Evolutionary conservation across 306 rosid genomes (phyloP).

Genomic region (Mimosa pudica): DNA sequence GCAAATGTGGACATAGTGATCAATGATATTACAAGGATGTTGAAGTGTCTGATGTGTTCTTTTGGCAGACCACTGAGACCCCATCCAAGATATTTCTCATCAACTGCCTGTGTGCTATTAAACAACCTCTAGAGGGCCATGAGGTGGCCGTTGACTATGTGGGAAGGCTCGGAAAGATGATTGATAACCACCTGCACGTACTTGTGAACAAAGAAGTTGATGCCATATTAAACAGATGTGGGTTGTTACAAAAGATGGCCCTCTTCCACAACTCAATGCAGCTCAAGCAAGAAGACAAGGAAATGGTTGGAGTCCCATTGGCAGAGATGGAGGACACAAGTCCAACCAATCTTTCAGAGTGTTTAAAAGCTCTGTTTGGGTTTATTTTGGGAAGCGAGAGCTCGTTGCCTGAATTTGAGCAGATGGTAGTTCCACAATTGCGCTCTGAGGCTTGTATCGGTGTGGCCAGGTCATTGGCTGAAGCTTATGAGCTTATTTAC

Average conservation of each 20-base stretch:
- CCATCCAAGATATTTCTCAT: slow-evolving; percentile 93
- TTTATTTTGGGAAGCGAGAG: slow-evolving; percentile 86
- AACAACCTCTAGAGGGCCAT: slow-evolving; percentile 75
- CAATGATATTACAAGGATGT: slow-evolving; percentile 1
- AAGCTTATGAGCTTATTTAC: slow-evolving; percentile 77
- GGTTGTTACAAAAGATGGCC: slow-evolving; percentile 75
- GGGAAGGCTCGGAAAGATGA: slow-evolving; percentile 76
- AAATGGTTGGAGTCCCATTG: slow-evolving; percentile 48
- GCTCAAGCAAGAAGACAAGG: slow-evolving; percentile 42
- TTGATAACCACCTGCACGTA: slow-evolving; percentile 61
- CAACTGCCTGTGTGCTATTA: slow-evolving; percentile 85
- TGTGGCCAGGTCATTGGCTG: slow-evolving; percentile 80
- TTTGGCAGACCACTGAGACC: slow-evolving; percentile 78
- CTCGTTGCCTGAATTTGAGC: slow-evolving; percentile 92
- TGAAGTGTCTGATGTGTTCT: slow-evolving; percentile 28
- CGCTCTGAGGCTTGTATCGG: slow-evolving; percentile 86
- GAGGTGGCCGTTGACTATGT: slow-evolving; percentile 80
- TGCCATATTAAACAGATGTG: slow-evolving; percentile 66
- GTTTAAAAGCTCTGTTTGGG: slow-evolving; percentile 82
- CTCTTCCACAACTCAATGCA: slow-evolving; percentile 50
- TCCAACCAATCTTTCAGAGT: slow-evolving; percentile 68
- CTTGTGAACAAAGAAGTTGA: slow-evolving; percentile 87
- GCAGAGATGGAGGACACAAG: slow-evolving; percentile 76
- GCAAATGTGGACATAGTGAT: background rate
- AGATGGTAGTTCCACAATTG: slow-evolving; percentile 86